These are phyloP conservation scores for Prunus persica DNA, from an alignment of 306 rosid genomes.

Conservation along the genomic window DNA sequence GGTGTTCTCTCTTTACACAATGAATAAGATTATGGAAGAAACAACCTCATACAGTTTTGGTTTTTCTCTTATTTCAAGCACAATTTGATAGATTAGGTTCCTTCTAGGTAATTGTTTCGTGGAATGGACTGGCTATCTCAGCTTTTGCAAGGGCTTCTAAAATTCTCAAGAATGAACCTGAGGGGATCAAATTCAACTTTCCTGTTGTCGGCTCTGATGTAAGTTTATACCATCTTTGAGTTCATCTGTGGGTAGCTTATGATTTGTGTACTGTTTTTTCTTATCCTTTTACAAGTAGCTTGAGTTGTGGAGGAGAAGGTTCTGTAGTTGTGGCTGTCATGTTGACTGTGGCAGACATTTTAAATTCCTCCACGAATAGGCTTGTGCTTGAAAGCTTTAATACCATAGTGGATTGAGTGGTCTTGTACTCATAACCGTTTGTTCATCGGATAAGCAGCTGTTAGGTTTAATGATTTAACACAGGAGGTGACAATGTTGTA, in stretches of 20 bases:
- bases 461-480: too few relatives aligned
- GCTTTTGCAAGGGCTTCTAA: conserved; percentile 91
- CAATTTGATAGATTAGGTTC: conserved; percentile 23
- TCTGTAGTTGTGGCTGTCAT: too few relatives aligned
- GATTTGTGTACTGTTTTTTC: too few relatives aligned
- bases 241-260: neutral
- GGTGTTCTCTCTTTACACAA: conserved; percentile 34
- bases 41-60: conserved; percentile 1
- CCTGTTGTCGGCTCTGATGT: conserved; percentile 80
- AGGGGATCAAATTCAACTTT: conserved; percentile 62
- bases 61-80: neutral
- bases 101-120: conserved; percentile 83
- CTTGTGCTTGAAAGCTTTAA: too few relatives aligned
- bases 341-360: too few relatives aligned
- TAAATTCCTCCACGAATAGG: too few relatives aligned
- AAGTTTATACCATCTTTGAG: conserved; percentile 36
- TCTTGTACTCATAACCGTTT: too few relatives aligned
- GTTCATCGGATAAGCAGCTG: too few relatives aligned
- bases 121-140: conserved; percentile 92
- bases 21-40: conserved; percentile 7
- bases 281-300: too few relatives aligned
- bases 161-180: conserved; percentile 61
- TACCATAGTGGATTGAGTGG: too few relatives aligned
- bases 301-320: too few relatives aligned
- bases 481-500: too few relatives aligned